Conservation (phyloP, 2,329 filamentous ascomycete genomes). For the Ceratocystis diversiconidia region DNA sequence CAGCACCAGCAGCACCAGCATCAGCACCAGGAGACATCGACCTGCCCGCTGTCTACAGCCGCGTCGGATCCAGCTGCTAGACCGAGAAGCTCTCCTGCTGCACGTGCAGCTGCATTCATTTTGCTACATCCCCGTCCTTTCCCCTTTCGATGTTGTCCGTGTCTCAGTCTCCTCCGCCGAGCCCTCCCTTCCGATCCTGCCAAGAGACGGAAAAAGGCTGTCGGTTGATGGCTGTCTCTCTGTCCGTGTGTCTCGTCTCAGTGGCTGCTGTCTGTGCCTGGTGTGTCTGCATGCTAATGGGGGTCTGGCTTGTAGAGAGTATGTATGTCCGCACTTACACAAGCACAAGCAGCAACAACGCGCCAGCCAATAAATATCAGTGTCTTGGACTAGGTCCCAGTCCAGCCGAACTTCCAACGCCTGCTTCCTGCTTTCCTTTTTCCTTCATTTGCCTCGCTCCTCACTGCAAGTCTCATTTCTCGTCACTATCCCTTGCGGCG, state of each 20-base stretch:
- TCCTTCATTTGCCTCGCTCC: background rate
- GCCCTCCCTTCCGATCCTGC: constrained; percentile 4
- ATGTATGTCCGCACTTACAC: too few relatives aligned
- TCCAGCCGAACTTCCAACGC: background rate
- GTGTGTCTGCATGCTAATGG: too few relatives aligned
- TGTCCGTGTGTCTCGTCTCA: too few relatives aligned
- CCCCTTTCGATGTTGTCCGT: background rate
- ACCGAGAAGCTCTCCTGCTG: too few relatives aligned
- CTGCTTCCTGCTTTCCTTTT: background rate
- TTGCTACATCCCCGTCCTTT: background rate
- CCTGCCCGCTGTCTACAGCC: too few relatives aligned
- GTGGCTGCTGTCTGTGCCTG: too few relatives aligned
- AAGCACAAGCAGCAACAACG: too few relatives aligned
- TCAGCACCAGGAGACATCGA: too few relatives aligned
- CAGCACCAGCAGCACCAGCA: too few relatives aligned
- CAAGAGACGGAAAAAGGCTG: background rate
- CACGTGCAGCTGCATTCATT: background rate
- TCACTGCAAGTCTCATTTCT: background rate
- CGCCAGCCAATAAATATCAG: background rate
- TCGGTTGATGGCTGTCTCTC: background rate
- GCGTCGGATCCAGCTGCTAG: too few relatives aligned
- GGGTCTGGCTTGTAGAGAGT: too few relatives aligned
- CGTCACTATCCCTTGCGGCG: background rate
- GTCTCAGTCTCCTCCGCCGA: constrained; percentile 4
- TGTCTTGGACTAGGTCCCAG: background rate